Evolutionary conservation across 805 yeast species (phyloP), one percentile per base, ranked within the genome.

Genomic region (Candida montana): DNA sequence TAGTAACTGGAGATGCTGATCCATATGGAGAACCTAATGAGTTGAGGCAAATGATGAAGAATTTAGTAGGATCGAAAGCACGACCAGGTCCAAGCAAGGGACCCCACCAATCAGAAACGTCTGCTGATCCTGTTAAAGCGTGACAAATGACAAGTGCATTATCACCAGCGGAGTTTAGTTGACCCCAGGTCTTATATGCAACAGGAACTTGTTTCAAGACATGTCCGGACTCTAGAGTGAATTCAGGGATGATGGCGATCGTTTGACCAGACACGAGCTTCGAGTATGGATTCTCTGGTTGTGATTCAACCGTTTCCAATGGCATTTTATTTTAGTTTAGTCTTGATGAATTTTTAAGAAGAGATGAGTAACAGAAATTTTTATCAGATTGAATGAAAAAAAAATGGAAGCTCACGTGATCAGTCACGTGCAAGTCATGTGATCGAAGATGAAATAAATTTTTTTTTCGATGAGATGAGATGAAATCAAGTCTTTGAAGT

Each of bases 71-170:
- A 63, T 93, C 99, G 62, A 93, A 88, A 1, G 98, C 95, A 44
- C 81, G 75, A 12, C 79, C 84, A 4, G 79, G 75, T 1, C 98
- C 99, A 23, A 93, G 65, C 19, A 93, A 63, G 0, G 98, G 97
- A 0, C 98, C 97, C 99, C 99, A 93, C 99, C 99, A 93, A 56
- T 93, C 99, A 31, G 83, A 74, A 15, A 91, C 96, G 59, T 93
- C 98, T 0, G 96, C 76, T 0, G 96, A 88, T 0, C 99, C 99
- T 0, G 98, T 89, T 41, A 93, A 69, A 0, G 99, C 98, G 67
- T 93, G 99, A 53, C 96, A 85, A 12, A 93, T 85, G n/a, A 93
- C 78, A 70, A 93, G 68, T 45, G 82, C 89, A 58, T 93, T 93
- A 51, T 80, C 81, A 8, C 74, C 79, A 3, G 62, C 66, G 7